These are phyloP conservation scores for Epichloe aotearoae DNA, from an alignment of 2,329 filamentous ascomycete species.

Conservation along the genomic window DNA sequence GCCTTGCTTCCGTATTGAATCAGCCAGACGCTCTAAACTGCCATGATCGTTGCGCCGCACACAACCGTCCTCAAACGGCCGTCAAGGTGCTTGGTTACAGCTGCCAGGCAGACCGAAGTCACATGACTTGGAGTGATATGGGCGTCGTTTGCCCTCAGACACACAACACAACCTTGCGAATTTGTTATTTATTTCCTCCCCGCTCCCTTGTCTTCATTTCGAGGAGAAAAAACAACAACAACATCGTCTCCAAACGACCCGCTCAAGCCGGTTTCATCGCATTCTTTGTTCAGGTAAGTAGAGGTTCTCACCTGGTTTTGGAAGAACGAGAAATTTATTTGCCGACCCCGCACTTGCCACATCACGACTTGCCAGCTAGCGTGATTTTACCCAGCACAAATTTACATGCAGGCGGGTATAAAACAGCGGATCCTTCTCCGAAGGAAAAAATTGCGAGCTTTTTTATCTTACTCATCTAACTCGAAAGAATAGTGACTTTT, in stretches of 20 bases:
- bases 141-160: not conserved
- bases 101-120: not conserved
- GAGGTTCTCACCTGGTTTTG: not conserved
- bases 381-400: constrained; percentile 1
- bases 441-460: not conserved
- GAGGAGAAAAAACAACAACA: not conserved
- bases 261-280: not conserved
- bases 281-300: not conserved
- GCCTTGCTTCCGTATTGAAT: no score
- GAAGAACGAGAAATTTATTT: not conserved
- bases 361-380: constrained; percentile 1
- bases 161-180: not conserved
- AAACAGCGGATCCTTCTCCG: not conserved
- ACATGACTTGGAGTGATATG: not conserved
- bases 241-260: not conserved
- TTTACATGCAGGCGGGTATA: not conserved
- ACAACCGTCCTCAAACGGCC: not conserved
- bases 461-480: not conserved
- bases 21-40: no score
- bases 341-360: constrained; percentile 2
- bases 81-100: not conserved
- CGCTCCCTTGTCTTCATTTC: not conserved
- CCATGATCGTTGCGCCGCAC: no score
- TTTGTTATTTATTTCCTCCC: not conserved
- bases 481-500: not conserved